Base-by-base conservation (phyloP, 768 basidiomycete genomes). In the Auriscalpium orientale region DNA sequence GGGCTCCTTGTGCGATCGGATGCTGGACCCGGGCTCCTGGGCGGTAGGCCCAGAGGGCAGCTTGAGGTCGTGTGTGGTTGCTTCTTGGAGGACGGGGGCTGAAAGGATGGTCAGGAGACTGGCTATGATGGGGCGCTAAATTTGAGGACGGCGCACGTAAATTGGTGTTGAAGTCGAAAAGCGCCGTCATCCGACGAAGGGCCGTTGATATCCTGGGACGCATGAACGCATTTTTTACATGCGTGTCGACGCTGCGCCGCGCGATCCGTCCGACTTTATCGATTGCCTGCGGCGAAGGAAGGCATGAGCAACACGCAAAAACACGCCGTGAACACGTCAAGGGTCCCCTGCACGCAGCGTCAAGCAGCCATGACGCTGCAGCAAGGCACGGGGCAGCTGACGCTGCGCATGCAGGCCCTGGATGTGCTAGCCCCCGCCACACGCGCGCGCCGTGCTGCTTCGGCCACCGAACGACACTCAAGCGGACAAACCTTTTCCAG, bases 211-310 rank as follows among this genome's bases (percentile, higher is more conserved):
- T 66, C 54, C 84, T 81, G 37, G 88, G 85, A 64, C 79, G 85
- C 33, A 84, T 80, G 60, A 91, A 68, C 4, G 81, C 81, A 71
- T 87, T 83, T 68, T 79, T 85, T 59, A 89, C 73, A 68, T 89
- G 86, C 37, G 80, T 88, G 66, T 86, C 87, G 13, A 81, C 63
- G 21, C 81, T 79, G 61, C 87, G 78, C 53, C 88, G 79, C 37
- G 84, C 86, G 2, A 81, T 83, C 49, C 84, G 79, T 43, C 83
- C 88, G 47, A 84, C 66, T 65, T 82, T 86, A 68, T 91, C 89
- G 9, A 85, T 73, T 28, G 81, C 75, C 89, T 90, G 66, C 1
- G 28, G 28, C 7, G 28, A 28, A 28, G 28, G 28, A 28, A 28
- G 28, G 28, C 28, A 28, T 28, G 28, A 28, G 28, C 28, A 28